phyloP scores from a whole-genome alignment of 2,329 filamentous ascomycete genomes.

The Clonostachys chloroleuca region DNA sequence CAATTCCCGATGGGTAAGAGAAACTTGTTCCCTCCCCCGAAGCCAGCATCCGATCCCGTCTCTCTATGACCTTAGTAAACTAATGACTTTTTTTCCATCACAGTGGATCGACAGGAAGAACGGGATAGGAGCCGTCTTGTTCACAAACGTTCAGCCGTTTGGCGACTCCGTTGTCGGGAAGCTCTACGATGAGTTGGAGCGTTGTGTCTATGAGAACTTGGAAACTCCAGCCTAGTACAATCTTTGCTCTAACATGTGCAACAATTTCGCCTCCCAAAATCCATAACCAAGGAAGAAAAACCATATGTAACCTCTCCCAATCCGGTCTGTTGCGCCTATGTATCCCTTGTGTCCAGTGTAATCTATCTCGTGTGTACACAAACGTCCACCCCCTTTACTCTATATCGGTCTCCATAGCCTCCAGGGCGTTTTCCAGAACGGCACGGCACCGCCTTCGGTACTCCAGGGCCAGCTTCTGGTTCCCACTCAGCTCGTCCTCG shows the following conservation, averaged over 20 bases:
- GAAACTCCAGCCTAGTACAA: too few relatives aligned
- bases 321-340: too few relatives aligned
- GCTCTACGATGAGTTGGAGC: constrained; percentile 32
- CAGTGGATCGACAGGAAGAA: constrained; percentile 29
- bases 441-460: constrained; percentile 43
- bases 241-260: too few relatives aligned
- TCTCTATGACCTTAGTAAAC: too few relatives aligned
- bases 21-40: too few relatives aligned
- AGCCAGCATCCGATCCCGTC: too few relatives aligned
- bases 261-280: too few relatives aligned
- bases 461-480: constrained; percentile 41
- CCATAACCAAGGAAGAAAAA: too few relatives aligned
- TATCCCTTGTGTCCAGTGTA: too few relatives aligned
- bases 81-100: background rate
- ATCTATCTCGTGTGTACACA: too few relatives aligned
- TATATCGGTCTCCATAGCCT: constrained; percentile 23
- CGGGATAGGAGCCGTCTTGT: constrained; percentile 31
- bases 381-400: background rate
- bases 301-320: too few relatives aligned
- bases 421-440: constrained; percentile 40
- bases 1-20: constrained; percentile 35
- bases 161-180: constrained; percentile 25
- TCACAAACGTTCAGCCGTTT: constrained; percentile 30
- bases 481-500: constrained; percentile 27
- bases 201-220: constrained; percentile 23